Percentiles rank a stretch among this genome's conserved stretches.
Evolutionary conservation across 2,329 filamentous ascomycete genomes (phyloP).

Genomic region (Cladosporium sp.): DNA sequence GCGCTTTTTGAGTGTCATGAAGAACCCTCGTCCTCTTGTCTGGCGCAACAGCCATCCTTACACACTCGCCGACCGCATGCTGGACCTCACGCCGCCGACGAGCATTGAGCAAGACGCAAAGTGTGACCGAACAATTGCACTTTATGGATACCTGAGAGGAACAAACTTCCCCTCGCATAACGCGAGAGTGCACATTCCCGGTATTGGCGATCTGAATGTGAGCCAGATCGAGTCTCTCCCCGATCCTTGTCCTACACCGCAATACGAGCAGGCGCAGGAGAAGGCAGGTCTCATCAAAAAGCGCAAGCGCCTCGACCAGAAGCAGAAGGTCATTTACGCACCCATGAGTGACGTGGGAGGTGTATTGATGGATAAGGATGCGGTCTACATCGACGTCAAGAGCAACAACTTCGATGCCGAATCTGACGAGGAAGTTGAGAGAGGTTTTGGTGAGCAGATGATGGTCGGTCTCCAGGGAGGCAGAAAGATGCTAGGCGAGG

Average conservation of each 20-base stretch:
- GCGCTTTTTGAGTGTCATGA: slow-evolving; percentile 96
- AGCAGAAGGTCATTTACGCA: slow-evolving; percentile 92
- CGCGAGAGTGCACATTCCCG: slow-evolving; percentile 86
- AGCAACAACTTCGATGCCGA: slow-evolving; percentile 66
- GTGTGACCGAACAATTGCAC: slow-evolving; percentile 82
- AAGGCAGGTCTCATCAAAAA: slow-evolving; percentile 80
- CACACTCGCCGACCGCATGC: slow-evolving; percentile 84
- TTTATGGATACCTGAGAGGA: slow-evolving; percentile 90
- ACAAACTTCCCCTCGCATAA: slow-evolving; percentile 87
- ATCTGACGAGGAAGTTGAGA: slow-evolving; percentile 58
- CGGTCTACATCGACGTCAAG: slow-evolving; percentile 79
- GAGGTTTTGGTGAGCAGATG: slow-evolving; percentile 91
- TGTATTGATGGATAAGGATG: slow-evolving; percentile 92
- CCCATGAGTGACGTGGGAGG: slow-evolving; percentile 98
- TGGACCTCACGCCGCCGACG: slow-evolving; percentile 91
- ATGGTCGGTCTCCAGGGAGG: slow-evolving; percentile 85
- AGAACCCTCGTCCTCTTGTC: slow-evolving; percentile 91
- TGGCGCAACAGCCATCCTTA: slow-evolving; percentile 98
- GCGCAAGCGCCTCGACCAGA: slow-evolving; percentile 79
- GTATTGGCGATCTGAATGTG: slow-evolving; percentile 82
- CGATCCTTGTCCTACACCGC: slow-evolving; percentile 91
- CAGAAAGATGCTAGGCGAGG: slow-evolving; percentile 74
- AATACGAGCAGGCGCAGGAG: slow-evolving; percentile 79
- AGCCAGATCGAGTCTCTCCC: slow-evolving; percentile 79
- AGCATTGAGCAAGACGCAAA: slow-evolving; percentile 82